A percentile compares a stretch with the other conserved stretches of the same genome.
These are phyloP conservation scores for Diaporthe citrichinensis DNA, from an alignment of 2,329 filamentous ascomycete genomes.

Conservation along the genomic window DNA sequence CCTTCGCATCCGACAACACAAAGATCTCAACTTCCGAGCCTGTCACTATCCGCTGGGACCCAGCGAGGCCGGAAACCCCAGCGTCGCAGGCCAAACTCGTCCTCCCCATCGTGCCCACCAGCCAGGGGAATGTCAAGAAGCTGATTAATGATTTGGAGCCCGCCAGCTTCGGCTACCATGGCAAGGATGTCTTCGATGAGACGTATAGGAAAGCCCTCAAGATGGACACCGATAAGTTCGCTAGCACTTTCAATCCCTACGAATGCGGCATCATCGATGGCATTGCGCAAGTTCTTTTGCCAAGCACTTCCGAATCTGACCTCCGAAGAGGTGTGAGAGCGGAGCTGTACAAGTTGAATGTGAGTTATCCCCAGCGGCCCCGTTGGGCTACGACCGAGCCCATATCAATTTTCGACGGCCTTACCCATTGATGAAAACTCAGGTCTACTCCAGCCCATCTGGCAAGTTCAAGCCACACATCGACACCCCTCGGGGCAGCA, in stretches of 20 bases:
- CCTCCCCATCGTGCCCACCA: conserved; percentile 38
- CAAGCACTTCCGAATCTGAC: conserved; percentile 44
- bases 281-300: conserved; percentile 61
- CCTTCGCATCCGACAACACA: background rate
- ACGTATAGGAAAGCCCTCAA: conserved; percentile 66
- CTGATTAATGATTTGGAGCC: conserved; percentile 55
- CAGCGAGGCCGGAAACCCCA: background rate
- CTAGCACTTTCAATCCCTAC: conserved; percentile 65
- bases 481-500: conserved; percentile 63
- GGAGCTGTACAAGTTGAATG: conserved; percentile 72
- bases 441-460: conserved; percentile 66
- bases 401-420: background rate
- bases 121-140: conserved; percentile 34
- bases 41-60: conserved; percentile 45
- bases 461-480: conserved; percentile 66
- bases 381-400: background rate
- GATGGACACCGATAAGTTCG: conserved; percentile 63
- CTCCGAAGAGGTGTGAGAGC: conserved; percentile 57
- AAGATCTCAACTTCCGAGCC: background rate
- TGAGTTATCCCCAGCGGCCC: conserved; percentile 44
- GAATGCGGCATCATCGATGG: conserved; percentile 65
- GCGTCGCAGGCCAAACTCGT: conserved; percentile 38
- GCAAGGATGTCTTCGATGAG: conserved; percentile 64
- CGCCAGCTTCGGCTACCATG: conserved; percentile 63
- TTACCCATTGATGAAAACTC: background rate